Base-by-base conservation (phyloP, 768 basidiomycete genomes). In the Termitomyces sp. region DNA sequence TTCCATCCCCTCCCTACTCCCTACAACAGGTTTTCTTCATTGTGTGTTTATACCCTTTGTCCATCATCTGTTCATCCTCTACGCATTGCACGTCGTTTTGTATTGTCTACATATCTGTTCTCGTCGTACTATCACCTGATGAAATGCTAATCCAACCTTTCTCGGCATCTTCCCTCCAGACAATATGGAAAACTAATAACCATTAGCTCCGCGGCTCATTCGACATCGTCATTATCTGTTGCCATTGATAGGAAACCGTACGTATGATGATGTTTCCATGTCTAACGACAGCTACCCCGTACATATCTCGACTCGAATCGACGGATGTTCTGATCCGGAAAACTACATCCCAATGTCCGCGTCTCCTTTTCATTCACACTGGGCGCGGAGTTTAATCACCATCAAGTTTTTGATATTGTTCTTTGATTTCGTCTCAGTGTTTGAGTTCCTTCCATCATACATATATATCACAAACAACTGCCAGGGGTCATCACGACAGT, bases 41-140 rank as follows among this genome's bases (percentile, higher is more conserved):
- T 58, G 57, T 63, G 57, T 58, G 58, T 54, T 53, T 58, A 39
- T 48, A 49, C 44, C 47, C 22, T 50, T 49, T 43, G 35, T 42
- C 42, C 52, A 59, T 57, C 58, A 56, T 56, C 45, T 52, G 54
- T 50, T 33, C 36, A 40, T 23, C 41, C 32, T 53, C 45, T 61
- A 40, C 43, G 50, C 59, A 62, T 53, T 57, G 55, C 61, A 62
- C 29, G 52, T 59, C 49, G 46, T 52, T 61, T 50, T 61, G 58
- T 59, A 54, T 56, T 54, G 51, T 56, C 48, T 58, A 56, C 59
- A 56, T 60, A 60, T 61, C 33, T 53, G 57, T 56, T 40, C 35
- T 49, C 45, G 25, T 52, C 49, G 22, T 38, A 47, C 52, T 23
- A 38, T 48, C 43, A 45, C 40, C 32, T 57, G 56, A 38, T 44